Evolutionary conservation across 225 moss, liverwort and hornwort genomes (phyloP).

Genomic region (Asterella californica): DNA sequence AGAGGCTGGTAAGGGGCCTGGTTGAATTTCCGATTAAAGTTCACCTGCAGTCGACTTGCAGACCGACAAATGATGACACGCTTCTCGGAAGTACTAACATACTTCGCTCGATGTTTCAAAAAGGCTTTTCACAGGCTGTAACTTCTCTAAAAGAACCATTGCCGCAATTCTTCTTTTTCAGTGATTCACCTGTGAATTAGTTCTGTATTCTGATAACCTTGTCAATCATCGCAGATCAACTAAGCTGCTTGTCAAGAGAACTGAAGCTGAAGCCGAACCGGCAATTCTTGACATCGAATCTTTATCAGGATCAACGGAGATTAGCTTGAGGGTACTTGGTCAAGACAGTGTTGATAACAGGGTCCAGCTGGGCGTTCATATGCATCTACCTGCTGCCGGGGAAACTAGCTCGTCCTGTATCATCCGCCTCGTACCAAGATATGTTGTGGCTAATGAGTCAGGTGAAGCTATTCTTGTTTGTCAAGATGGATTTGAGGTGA

Average conservation of each 20-base stretch:
- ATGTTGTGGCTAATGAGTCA: constrained; percentile 75
- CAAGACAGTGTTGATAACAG: constrained; percentile 64
- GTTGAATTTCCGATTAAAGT: too few relatives aligned
- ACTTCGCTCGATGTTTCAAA: background rate
- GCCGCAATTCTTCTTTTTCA: background rate
- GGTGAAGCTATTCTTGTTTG: constrained; percentile 72
- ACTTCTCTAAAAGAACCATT: background rate
- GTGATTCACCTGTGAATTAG: background rate
- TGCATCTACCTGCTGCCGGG: constrained; percentile 60
- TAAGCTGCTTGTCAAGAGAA: constrained; percentile 76
- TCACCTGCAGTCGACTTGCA: background rate
- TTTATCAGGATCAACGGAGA: constrained; percentile 85
- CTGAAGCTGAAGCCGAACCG: constrained; percentile 58
- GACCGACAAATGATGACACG: background rate
- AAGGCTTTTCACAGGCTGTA: background rate
- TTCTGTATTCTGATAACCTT: background rate
- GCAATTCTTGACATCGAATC: constrained; percentile 88
- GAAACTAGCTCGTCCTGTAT: constrained; percentile 65
- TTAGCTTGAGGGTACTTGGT: constrained; percentile 63
- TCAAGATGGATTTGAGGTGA: constrained; percentile 93
- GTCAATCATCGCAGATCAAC: constrained; percentile 55
- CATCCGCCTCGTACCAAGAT: constrained; percentile 80
- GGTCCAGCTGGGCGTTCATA: constrained; percentile 78
- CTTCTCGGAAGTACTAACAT: background rate
- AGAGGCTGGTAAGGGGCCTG: background rate